These are phyloP conservation scores for Penicillium antarcticum DNA, from an alignment of 495 filamentous ascomycete species.

Conservation along the genomic window DNA sequence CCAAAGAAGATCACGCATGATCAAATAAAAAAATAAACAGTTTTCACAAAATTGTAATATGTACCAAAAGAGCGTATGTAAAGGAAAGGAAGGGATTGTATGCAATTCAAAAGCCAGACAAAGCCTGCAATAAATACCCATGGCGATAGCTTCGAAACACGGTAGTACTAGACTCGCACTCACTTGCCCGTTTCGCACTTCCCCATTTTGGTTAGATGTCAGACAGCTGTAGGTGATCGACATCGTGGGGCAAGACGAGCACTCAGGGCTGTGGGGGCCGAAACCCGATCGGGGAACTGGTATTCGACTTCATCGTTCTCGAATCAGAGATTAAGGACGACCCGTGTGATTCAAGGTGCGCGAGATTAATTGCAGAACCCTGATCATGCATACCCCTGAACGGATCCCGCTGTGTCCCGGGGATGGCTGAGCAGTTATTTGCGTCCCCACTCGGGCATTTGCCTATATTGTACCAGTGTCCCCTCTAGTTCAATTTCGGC, in stretches of 20 bases:
- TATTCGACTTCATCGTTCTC: neutral
- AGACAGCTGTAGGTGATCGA: neutral
- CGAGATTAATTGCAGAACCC: too few species aligned
- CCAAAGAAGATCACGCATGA: slow-evolving; percentile 5
- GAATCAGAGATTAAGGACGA: too few species aligned
- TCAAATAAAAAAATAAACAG: neutral
- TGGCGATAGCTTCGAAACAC: neutral
- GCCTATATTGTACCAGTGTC: too few species aligned
- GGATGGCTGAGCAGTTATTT: too few species aligned
- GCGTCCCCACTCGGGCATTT: too few species aligned
- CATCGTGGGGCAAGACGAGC: neutral
- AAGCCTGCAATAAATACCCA: neutral
- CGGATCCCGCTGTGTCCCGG: too few species aligned
- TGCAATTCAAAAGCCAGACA: neutral
- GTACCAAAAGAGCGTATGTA: neutral
- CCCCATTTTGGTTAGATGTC: neutral
- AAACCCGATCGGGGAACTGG: neutral
- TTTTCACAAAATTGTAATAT: neutral
- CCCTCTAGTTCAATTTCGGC: too few species aligned
- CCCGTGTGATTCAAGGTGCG: too few species aligned
- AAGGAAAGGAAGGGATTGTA: neutral
- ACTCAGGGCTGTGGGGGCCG: neutral
- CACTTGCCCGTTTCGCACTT: neutral
- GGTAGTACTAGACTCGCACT: neutral
- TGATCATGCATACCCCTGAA: too few species aligned